A percentile compares a stretch with the other conserved stretches of the same genome.
These are phyloP conservation scores for Boletus coccyginus DNA, from an alignment of 768 basidiomycete genomes.

Conservation along the genomic window DNA sequence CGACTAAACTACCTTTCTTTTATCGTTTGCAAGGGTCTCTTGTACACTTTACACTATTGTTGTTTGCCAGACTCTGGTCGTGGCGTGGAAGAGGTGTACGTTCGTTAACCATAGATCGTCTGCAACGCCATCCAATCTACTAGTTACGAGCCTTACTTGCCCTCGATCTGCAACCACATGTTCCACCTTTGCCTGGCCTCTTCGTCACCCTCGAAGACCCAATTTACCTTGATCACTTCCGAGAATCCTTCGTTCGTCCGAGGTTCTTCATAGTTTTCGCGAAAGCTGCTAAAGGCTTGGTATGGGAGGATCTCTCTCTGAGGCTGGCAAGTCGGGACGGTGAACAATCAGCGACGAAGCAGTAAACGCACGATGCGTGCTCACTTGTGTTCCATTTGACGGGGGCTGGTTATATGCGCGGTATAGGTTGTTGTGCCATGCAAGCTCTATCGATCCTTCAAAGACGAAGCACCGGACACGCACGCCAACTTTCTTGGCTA, in stretches of 20 bases:
- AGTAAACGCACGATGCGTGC: background rate
- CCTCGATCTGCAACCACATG: slow-evolving; percentile 83
- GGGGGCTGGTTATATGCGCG: slow-evolving; percentile 64
- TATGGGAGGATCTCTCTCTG: slow-evolving; percentile 57
- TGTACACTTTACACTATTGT: too few relatives aligned
- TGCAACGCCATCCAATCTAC: background rate
- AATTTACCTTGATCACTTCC: slow-evolving; percentile 76
- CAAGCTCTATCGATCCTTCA: slow-evolving; percentile 71
- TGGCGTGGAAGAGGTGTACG: background rate
- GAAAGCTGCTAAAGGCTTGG: slow-evolving; percentile 55
- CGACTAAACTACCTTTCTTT: background rate
- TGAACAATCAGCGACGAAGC: background rate
- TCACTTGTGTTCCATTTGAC: slow-evolving; percentile 23
- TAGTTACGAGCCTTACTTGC: slow-evolving; percentile 42
- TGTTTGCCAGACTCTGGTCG: background rate
- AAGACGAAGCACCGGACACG: slow-evolving; percentile 74
- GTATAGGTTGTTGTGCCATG: slow-evolving; percentile 93
- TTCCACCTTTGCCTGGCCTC: slow-evolving; percentile 72
- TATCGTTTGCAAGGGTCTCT: background rate
- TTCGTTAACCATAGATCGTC: slow-evolving; percentile 3
- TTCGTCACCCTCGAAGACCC: slow-evolving; percentile 73
- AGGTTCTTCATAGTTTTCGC: slow-evolving; percentile 66
- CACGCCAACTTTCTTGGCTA: slow-evolving; percentile 55
- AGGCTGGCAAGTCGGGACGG: slow-evolving; percentile 30
- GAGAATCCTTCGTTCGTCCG: slow-evolving; percentile 65